Evolutionary conservation across 2,329 filamentous ascomycete species (phyloP), one percentile per base, ranked within the genome.

Genomic region (Monosporascus ibericus): DNA sequence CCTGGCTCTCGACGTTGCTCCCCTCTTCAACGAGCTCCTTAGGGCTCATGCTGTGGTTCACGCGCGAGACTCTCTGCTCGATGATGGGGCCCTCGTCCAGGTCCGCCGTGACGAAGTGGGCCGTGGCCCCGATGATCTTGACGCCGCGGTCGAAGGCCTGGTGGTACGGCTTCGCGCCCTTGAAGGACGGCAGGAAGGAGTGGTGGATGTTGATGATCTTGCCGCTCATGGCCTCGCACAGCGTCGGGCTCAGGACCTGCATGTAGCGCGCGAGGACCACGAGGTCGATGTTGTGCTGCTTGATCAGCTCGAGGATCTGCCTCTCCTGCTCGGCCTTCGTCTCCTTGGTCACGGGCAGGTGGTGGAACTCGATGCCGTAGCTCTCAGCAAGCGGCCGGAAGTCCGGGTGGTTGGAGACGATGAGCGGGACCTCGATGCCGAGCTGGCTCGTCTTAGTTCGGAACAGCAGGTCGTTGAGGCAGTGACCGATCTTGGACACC

Each of bases 161-260:
- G 70, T 92, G 89, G 72, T 94, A 94, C 3, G 89, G 89, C 72
- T 90, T 90, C 30, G 89, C 89, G 55, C 89, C 89, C 78, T 94
- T 94, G 81, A 94, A 94, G 9, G 81, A 86, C 0, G 89, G 89
- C 77, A 94, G 70, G 81, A 94, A 94, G 60, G 82, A 87, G 74
- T 94, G 89, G 74, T 94, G 89, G 71, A 94, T 92, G 74, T 94
- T 94, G 85, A 94, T 92, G 73, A 94, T 94, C 68, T 84, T 85
- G 53, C 89, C 89, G 48, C 84, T 87, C 88, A 94, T 92, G 62
- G 82, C 87, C 53, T 78, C 73, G 74, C 89, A 94, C 40, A 94
- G 75, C 8, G 72, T 80, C 0, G 88, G 88, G 22, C 84, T 88
- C 11, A 94, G 78, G 34, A 94, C 87, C 73, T 94, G 89, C 89